Evolutionary conservation across 306 rosid genomes (phyloP).

Genomic region (Neltuma alba): DNA sequence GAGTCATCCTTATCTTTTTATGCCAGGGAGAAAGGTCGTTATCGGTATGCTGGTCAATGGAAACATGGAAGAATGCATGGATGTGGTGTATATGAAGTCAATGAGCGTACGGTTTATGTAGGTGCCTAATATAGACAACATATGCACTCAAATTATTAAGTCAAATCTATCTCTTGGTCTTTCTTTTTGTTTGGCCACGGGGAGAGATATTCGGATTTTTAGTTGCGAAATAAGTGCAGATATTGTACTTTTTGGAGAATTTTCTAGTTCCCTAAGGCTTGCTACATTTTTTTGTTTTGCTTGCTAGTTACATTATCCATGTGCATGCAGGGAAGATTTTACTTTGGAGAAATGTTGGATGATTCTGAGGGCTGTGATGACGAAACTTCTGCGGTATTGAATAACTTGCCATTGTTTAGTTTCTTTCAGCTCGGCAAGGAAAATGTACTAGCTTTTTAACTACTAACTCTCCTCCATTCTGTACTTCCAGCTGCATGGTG

Average conservation of each 20-base stretch:
- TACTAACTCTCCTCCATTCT: conserved; percentile 38
- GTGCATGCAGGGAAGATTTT: conserved; percentile 89
- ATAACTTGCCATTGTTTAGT: background rate
- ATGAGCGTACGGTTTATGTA: conserved; percentile 74
- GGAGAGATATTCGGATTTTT: conserved; percentile 22
- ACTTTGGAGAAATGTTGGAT: conserved; percentile 81
- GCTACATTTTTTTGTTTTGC: background rate
- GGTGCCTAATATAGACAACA: conserved; percentile 42
- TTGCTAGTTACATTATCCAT: conserved; percentile 25
- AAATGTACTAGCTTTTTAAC: conserved; percentile 12
- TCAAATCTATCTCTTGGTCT: conserved; percentile 20
- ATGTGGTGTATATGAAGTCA: conserved; percentile 85
- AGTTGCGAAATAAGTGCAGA: conserved; percentile 25
- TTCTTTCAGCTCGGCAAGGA: conserved; percentile 26
- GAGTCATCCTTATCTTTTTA: conserved; percentile 28
- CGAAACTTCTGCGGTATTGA: conserved; percentile 67
- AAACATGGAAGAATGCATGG: conserved; percentile 98
- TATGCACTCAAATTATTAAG: conserved; percentile 25
- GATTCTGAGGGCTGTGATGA: conserved; percentile 77
- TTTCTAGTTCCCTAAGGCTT: conserved; percentile 9
- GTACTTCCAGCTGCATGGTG: conserved; percentile 79
- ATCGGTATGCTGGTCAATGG: conserved; percentile 97
- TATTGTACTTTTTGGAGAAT: conserved; percentile 25
- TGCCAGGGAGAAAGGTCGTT: conserved; percentile 92
- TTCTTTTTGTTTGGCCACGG: background rate